Evolutionary conservation across 139 green algal species (phyloP).

Genomic region (Ettlia oleoabundans): DNA sequence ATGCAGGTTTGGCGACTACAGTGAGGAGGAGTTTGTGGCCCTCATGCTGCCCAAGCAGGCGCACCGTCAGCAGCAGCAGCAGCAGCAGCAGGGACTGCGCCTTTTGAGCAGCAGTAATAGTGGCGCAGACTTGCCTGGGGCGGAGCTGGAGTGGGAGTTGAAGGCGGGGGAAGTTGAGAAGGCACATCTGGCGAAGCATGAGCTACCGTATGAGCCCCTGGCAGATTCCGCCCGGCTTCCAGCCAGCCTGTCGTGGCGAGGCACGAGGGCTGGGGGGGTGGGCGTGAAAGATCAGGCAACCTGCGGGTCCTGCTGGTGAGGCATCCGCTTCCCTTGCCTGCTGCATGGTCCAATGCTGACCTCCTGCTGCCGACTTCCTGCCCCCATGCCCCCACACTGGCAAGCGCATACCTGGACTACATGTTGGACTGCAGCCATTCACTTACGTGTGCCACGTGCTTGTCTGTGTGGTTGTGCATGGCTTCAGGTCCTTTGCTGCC

Average conservation of each 20-base stretch:
- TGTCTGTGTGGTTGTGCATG: background rate
- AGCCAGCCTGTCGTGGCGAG: slow-evolving; percentile 69
- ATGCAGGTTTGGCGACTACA: slow-evolving; percentile 57
- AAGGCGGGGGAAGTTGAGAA: background rate
- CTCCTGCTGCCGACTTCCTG: no score
- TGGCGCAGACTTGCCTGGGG: no score
- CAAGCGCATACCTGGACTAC: no score
- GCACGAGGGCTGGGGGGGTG: slow-evolving; percentile 55
- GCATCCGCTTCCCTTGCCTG: no score
- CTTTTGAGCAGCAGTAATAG: no score
- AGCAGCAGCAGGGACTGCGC: background rate
- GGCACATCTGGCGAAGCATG: slow-evolving; percentile 9
- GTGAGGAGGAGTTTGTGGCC: slow-evolving; percentile 54
- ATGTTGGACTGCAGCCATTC: no score
- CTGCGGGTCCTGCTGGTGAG: slow-evolving; percentile 63
- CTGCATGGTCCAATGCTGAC: no score
- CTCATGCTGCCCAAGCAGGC: slow-evolving; percentile 51
- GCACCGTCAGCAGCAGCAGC: background rate
- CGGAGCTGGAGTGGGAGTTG: background rate
- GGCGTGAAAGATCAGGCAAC: slow-evolving; percentile 77
- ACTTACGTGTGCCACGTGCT: background rate
- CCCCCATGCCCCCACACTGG: no score
- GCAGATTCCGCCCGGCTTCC: slow-evolving; percentile 37
- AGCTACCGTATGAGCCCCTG: slow-evolving; percentile 43
- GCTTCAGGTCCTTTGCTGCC: slow-evolving; percentile 46